Conservation (phyloP, 208 protist species). For the Acanthamoeba divionensis region DNA sequence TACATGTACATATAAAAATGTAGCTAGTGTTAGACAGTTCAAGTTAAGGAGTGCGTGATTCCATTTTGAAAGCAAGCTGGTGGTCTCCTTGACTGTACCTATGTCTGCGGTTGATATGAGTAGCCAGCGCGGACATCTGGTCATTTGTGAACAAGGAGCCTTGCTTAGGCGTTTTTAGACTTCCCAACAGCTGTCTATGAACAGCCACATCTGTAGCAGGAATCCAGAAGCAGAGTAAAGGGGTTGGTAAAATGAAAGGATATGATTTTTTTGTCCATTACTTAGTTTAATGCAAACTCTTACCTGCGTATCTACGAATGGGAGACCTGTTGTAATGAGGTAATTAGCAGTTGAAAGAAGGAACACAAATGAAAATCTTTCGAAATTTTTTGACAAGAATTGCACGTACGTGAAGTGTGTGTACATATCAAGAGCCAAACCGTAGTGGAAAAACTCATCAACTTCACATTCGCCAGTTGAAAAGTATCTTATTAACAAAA, state of each 20-base stretch:
- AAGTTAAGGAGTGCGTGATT: too few relatives aligned
- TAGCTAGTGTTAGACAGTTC: too few relatives aligned
- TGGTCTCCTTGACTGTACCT: too few relatives aligned
- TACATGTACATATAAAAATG: too few relatives aligned
- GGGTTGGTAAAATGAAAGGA: neutral
- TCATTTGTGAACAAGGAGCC: constrained; percentile 7
- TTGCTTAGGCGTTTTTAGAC: neutral
- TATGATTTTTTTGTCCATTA: neutral
- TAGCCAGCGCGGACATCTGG: neutral
- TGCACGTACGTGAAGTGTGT: constrained; percentile 86
- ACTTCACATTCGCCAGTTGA: constrained; percentile 28
- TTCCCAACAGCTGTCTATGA: constrained; percentile 38
- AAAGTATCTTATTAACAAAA: neutral
- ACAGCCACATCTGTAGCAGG: neutral
- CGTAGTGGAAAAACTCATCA: constrained; percentile 82
- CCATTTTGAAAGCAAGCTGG: too few relatives aligned
- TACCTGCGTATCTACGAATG: constrained; percentile 81
- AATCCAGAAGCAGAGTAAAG: too few relatives aligned
- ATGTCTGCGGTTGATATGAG: constrained; percentile 21
- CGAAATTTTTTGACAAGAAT: too few relatives aligned
- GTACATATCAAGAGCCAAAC: constrained; percentile 83
- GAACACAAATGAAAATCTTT: too few relatives aligned
- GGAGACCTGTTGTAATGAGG: constrained; percentile 73
- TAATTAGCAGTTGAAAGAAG: too few relatives aligned
- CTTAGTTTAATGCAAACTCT: neutral